These are phyloP conservation scores for Exsudoporus floridanus DNA, from an alignment of 1,284 basidiomycete species.

Conservation along the genomic window DNA sequence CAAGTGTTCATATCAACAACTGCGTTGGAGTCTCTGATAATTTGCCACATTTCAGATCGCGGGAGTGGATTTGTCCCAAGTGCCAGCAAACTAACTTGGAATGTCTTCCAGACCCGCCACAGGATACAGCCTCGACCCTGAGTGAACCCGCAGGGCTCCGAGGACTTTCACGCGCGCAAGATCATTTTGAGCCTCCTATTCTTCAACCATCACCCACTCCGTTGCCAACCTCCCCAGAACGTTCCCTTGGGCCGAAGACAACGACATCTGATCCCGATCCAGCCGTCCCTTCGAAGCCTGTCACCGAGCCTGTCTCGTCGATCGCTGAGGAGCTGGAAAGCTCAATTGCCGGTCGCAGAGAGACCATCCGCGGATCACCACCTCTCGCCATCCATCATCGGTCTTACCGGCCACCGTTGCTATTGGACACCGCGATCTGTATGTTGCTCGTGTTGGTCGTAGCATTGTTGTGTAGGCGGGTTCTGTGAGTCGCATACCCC, in stretches of 20 bases:
- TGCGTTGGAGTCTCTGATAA: constrained; percentile 13
- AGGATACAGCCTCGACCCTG: constrained; percentile 21
- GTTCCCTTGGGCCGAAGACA: constrained; percentile 13
- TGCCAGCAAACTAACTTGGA: constrained; percentile 70
- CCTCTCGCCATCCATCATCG: constrained; percentile 9
- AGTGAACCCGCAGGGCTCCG: constrained; percentile 19
- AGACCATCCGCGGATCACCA: constrained; percentile 25
- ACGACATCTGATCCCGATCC: constrained; percentile 18
- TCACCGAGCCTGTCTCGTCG: constrained; percentile 12
- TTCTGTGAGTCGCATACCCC: constrained; percentile 44
- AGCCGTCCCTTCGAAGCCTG: constrained; percentile 10
- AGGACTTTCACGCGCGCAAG: constrained; percentile 25
- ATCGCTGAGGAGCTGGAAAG: constrained; percentile 14
- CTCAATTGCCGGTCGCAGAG: constrained; percentile 6
- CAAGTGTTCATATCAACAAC: constrained; percentile 43
- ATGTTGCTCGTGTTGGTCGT: constrained; percentile 62
- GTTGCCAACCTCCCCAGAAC: constrained; percentile 20
- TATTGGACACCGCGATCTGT: constrained; percentile 68
- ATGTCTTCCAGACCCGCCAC: constrained; percentile 65
- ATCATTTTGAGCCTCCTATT: constrained; percentile 15
- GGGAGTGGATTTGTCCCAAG: constrained; percentile 78
- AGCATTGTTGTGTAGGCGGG: constrained; percentile 59
- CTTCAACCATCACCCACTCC: constrained; percentile 12
- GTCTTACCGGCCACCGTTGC: constrained; percentile 50
- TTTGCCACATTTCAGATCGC: constrained; percentile 53